phyloP scores from a whole-genome alignment of 345 rosid species.

The Moricandia arvensis region DNA sequence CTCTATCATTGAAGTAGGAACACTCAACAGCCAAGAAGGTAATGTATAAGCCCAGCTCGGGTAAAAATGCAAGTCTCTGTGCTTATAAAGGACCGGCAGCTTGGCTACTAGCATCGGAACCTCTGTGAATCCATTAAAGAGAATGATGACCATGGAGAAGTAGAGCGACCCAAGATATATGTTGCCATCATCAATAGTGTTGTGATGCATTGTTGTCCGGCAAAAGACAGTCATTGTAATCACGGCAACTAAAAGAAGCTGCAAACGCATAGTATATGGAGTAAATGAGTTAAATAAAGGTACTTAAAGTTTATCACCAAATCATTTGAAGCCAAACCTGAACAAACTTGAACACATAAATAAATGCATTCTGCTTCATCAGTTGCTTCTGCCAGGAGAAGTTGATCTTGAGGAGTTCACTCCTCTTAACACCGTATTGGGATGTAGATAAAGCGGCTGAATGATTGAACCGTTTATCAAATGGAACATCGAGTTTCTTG shows the following conservation, averaged over 20 bases:
- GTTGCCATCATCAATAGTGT: conserved; percentile 82
- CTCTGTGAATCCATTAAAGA: conserved; percentile 95
- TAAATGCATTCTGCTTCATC: conserved; percentile 88
- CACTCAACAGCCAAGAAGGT: conserved; percentile 87
- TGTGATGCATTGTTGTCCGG: conserved; percentile 80
- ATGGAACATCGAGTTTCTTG: conserved; percentile 61
- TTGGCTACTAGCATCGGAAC: conserved; percentile 94
- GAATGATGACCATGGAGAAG: conserved; percentile 96
- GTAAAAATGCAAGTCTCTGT: conserved; percentile 84
- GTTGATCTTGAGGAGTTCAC: conserved; percentile 71
- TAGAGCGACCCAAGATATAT: conserved; percentile 80
- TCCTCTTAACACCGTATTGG: conserved; percentile 59
- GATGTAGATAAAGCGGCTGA: conserved; percentile 91
- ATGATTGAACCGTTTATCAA: conserved; percentile 80
- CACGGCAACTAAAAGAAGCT: conserved; percentile 87
- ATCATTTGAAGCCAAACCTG: conserved; percentile 54
- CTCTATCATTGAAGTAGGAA: conserved; percentile 84
- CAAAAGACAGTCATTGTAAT: conserved; percentile 95
- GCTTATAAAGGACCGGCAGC: conserved; percentile 96
- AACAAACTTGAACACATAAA: conserved; percentile 86
- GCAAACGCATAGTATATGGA: conserved; percentile 36
- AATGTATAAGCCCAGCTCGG: conserved; percentile 92
- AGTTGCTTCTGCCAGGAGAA: conserved; percentile 85
- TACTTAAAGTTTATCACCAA: background rate
- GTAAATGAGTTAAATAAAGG: background rate